These are phyloP conservation scores for Tulasnella calospora DNA, from an alignment of 768 basidiomycete species.

Conservation along the genomic window DNA sequence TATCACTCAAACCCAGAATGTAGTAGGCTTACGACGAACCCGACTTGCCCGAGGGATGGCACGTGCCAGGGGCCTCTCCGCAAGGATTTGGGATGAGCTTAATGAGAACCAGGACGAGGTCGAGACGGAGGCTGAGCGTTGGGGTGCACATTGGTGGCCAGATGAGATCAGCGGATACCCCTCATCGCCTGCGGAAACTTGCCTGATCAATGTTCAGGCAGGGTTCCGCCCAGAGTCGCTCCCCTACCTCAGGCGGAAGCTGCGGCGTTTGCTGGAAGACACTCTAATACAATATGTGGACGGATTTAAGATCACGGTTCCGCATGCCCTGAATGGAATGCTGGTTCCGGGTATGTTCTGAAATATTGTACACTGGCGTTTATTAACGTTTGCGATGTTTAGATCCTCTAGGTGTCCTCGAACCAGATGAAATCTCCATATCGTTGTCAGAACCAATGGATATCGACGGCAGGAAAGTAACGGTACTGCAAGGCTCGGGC, in stretches of 20 bases:
- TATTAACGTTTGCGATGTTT: background rate
- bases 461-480: background rate
- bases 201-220: background rate
- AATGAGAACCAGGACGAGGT: background rate
- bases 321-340: background rate
- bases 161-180: background rate
- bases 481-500: background rate
- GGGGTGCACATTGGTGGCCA: slow-evolving; percentile 6
- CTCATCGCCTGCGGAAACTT: background rate
- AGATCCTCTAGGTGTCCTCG: background rate
- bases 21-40: background rate
- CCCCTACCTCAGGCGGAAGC: background rate
- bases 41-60: background rate
- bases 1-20: background rate
- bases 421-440: slow-evolving; percentile 1
- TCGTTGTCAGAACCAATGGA: background rate
- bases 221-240: background rate
- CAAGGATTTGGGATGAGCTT: background rate
- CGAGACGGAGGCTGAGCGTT: background rate
- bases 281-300: background rate
- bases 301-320: background rate
- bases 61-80: background rate
- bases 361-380: too few species aligned
- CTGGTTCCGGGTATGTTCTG: background rate
- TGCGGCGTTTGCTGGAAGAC: background rate